Percentiles rank a stretch among this genome's conserved stretches.
Conservation (phyloP, 1,284 basidiomycete species). For the Microstroma glucosiphilum region DNA sequence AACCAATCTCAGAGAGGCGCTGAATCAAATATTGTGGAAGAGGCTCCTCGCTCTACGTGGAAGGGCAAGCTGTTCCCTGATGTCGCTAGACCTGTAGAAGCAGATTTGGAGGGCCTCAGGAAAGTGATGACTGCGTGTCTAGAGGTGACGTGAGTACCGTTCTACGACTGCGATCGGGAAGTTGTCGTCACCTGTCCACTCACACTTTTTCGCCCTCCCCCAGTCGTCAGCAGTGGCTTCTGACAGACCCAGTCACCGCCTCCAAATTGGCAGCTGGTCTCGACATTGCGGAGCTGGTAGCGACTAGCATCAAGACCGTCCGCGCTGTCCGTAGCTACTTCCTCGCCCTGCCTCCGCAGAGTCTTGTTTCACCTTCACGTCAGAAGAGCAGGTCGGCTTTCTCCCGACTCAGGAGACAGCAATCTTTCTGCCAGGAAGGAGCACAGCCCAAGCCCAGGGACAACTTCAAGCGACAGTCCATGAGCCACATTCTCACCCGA, state of each 20-base stretch:
- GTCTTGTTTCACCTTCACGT: not conserved
- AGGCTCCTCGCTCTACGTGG: not conserved
- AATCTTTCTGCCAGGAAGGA: not conserved
- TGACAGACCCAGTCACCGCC: not conserved
- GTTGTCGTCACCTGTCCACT: too few species aligned
- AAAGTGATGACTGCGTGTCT: constrained; percentile 17
- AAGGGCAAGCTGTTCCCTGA: constrained; percentile 18
- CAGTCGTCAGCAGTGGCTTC: not conserved
- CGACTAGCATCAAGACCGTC: constrained; percentile 26
- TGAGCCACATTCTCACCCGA: constrained; percentile 22
- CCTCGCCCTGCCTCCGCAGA: constrained; percentile 23
- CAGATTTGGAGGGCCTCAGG: constrained; percentile 24
- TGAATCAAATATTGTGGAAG: too few species aligned
- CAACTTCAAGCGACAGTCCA: constrained; percentile 26
- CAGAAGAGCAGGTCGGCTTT: constrained; percentile 5
- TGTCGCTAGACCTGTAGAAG: constrained; percentile 27
- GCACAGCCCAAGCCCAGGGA: constrained; percentile 17
- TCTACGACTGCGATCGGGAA: too few species aligned
- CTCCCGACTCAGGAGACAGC: constrained; percentile 3
- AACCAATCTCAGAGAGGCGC: too few species aligned
- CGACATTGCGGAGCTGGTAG: constrained; percentile 19
- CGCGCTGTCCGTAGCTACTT: constrained; percentile 33
- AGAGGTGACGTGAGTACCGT: constrained; percentile 9
- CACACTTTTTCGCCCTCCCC: not conserved
- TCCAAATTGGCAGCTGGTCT: not conserved